Conservation (phyloP, 176 grass and related monocot genomes). For the Phoenix roebelenii region DNA sequence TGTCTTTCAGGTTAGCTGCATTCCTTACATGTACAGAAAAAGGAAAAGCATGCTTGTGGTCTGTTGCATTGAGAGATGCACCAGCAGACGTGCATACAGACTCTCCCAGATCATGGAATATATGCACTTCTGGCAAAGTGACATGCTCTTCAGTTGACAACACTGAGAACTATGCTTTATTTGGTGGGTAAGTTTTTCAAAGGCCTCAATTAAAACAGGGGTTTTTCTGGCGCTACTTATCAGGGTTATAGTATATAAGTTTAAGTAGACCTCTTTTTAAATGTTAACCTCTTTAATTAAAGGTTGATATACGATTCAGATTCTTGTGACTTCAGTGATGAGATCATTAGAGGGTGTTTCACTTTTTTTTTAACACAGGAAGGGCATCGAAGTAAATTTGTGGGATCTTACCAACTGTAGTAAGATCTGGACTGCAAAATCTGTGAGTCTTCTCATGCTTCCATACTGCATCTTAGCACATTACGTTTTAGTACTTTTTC, state of each 20-base stretch:
- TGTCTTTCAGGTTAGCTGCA: slow-evolving; percentile 42
- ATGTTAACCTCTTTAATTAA: no score
- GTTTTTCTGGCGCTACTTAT: background rate
- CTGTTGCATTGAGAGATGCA: slow-evolving; percentile 35
- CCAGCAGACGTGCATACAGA: slow-evolving; percentile 22
- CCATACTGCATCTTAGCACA: background rate
- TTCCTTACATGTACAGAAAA: slow-evolving; percentile 70
- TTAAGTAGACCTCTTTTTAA: no score
- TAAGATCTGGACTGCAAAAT: slow-evolving; percentile 85
- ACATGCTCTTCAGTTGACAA: slow-evolving; percentile 56
- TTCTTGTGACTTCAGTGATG: no score
- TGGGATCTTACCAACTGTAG: slow-evolving; percentile 72
- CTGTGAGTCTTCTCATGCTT: slow-evolving; percentile 41
- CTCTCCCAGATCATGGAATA: slow-evolving; percentile 56
- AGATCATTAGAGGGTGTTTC: no score
- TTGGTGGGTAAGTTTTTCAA: slow-evolving; percentile 66
- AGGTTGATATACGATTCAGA: no score
- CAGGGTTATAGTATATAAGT: no score
- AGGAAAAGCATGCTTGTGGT: slow-evolving; percentile 61
- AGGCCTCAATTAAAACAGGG: background rate
- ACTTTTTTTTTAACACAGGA: slow-evolving; percentile 34
- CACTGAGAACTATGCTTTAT: slow-evolving; percentile 67
- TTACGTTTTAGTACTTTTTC: background rate
- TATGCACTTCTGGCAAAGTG: slow-evolving; percentile 52
- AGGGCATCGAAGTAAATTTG: slow-evolving; percentile 68